Conservation (phyloP, 306 rosid genomes). For the Medicago truncatula region DNA sequence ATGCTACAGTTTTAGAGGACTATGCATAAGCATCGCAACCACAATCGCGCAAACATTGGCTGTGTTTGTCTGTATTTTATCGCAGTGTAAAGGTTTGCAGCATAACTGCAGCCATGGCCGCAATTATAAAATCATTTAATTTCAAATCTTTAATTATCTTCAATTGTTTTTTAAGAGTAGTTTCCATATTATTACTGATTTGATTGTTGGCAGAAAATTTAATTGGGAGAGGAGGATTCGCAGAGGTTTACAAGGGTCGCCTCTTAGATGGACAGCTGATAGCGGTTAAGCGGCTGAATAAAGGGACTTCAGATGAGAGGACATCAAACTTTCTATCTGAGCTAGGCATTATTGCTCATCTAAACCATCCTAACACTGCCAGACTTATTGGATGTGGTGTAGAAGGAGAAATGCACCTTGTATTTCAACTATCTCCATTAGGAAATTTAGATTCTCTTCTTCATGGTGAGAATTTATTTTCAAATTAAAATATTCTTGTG, state of each 20-base stretch:
- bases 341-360: slow-evolving; percentile 74
- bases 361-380: slow-evolving; percentile 77
- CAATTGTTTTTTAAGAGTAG: not conserved
- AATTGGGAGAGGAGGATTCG: slow-evolving; percentile 84
- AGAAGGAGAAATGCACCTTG: slow-evolving; percentile 75
- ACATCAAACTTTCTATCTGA: slow-evolving; percentile 71
- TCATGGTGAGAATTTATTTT: slow-evolving; percentile 58
- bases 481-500: not conserved
- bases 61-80: not conserved
- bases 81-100: not conserved
- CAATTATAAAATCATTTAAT: too few relatives aligned
- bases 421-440: slow-evolving; percentile 65
- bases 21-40: too few relatives aligned
- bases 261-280: slow-evolving; percentile 67
- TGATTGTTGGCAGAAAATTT: slow-evolving; percentile 53
- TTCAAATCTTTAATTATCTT: too few relatives aligned
- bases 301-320: slow-evolving; percentile 65
- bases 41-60: not conserved
- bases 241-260: slow-evolving; percentile 74
- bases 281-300: slow-evolving; percentile 69
- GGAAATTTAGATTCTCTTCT: slow-evolving; percentile 85
- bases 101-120: not conserved
- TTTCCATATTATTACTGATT: slow-evolving; percentile 2
- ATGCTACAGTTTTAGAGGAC: too few relatives aligned
- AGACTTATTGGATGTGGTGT: slow-evolving; percentile 76